Evolutionary conservation across 306 rosid species (phyloP), one percentile per base, ranked within the genome.

Genomic region (Bauhinia variegata): DNA sequence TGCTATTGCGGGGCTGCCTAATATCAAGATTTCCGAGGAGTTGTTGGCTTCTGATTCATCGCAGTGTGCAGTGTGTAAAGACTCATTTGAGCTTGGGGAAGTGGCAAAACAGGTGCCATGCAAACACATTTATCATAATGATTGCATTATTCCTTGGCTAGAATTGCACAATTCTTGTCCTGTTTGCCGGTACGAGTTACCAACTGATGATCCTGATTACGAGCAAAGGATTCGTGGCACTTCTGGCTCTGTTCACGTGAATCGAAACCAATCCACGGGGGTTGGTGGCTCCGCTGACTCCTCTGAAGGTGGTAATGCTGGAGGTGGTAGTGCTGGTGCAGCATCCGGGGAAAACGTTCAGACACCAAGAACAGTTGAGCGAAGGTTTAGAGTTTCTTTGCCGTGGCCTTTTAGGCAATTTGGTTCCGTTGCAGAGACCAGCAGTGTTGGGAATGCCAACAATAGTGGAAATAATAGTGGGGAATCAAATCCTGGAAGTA

Each of bases 91-190:
- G 54, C 85, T 88, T 0, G 82, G 70, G 1, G 92, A 88, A 57
- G 85, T 33, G 74, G 97, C 90, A 5, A 91, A 83, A 65, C 91
- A 83, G 82, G 79, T 91, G 79, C 97, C 97, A 6, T 91, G 97
- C 55, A 91, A 88, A 73, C 97, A 91, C 74, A 82, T 91, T 15
- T 91, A 91, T 68, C 97, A 91, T 57, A 46, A 74, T 0, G 91
- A 88, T 75, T 91, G 97, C 70, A 91, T 91, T 44, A 5, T 85
- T 19, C 97, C 97, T 2, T 91, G 97, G 97, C 62, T 91, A 77
- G 88, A 89, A 68, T n/a, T 88, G 84, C 97, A 91, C 44, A 91
- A 91, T 71, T 85, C 97, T 44, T 91, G 97, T 41, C 97, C 97
- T 0, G 97, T 91, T n/a, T 91, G 97, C 55, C 96, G 97, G 9